These are phyloP conservation scores for Cercophora sp. DNA, from an alignment of 495 filamentous ascomycete species.

Conservation along the genomic window DNA sequence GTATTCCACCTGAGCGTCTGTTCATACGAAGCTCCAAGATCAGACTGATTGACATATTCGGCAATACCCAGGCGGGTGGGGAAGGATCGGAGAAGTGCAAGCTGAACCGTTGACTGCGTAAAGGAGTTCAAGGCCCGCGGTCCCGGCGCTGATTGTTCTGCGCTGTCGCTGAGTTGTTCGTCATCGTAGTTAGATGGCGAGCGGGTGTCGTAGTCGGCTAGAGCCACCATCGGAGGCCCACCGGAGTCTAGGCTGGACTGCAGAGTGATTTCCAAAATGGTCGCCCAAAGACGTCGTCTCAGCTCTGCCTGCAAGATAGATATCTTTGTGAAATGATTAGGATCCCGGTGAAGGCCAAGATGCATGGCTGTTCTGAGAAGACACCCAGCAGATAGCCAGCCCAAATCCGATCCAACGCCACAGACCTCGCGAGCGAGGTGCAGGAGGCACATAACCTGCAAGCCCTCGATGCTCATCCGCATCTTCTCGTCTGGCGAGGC, in stretches of 20 bases:
- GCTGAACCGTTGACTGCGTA: slow-evolving; percentile 37
- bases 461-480: slow-evolving; percentile 48
- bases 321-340: slow-evolving; percentile 38
- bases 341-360: slow-evolving; percentile 61
- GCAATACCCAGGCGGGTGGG: slow-evolving; percentile 33
- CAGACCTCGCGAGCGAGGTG: slow-evolving; percentile 55
- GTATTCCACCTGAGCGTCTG: slow-evolving; percentile 36
- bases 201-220: slow-evolving; percentile 55
- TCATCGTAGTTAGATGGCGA: slow-evolving; percentile 53
- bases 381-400: slow-evolving; percentile 57
- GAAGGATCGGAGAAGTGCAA: slow-evolving; percentile 35
- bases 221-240: slow-evolving; percentile 52
- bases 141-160: slow-evolving; percentile 10
- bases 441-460: slow-evolving; percentile 58
- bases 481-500: slow-evolving; percentile 50
- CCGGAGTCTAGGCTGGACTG: slow-evolving; percentile 58
- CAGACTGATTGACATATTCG: slow-evolving; percentile 35
- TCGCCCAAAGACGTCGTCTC: slow-evolving; percentile 66
- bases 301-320: slow-evolving; percentile 56
- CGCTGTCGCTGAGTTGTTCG: slow-evolving; percentile 33
- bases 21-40: slow-evolving; percentile 26
- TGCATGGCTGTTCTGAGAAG: slow-evolving; percentile 56
- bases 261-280: slow-evolving; percentile 58
- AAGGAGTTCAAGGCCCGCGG: slow-evolving; percentile 25
- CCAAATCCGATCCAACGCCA: slow-evolving; percentile 51